Base-by-base conservation (phyloP, 129 eudicot genomes). In the Centaurea solstitialis region DNA sequence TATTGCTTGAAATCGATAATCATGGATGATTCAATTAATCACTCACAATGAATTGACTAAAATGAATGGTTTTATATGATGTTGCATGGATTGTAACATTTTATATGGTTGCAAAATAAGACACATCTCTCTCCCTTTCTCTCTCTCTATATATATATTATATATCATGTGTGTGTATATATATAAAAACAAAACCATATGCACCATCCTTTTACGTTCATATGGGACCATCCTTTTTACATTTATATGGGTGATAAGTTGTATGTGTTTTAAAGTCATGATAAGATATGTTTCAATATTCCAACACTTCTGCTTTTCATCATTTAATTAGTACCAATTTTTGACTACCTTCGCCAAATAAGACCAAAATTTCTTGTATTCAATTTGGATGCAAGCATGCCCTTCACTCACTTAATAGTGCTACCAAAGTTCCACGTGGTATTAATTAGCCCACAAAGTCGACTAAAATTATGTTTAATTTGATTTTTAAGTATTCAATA, bases 211-310 rank as follows among this genome's bases (percentile, higher is more conserved):
- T 81, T 81, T 67, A 21, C 71, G 6, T 81, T 35, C 76, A 68
- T 67, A 35, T 41, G 6, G 80, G 24, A 67, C 80, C 85, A 81
- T 50, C 43, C 80, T 75, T 81, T 81, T 67, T 81, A 33, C 5
- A 33, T 33, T 22, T 70, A 68, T 67, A 35, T 41, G 6, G 80
- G 24, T 81, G 85, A 81, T 81, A 81, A 81, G 85, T 75, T 71
- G 80, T 75, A 33, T 50, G 35, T 30, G 39, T 75, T 81, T 75
- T 81, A 81, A 81, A 81, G 80, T 81, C 80, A 35, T 50, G 85
- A 81, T 81, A 81, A 81, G 85, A 81, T 81, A 81, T 74, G 80
- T 23, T 81, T 74, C 85, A 45, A 67, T 81, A 81, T 81, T 81
- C 75, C 75, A 68, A 47, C 71, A 28, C 70, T 76, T 68, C 75